Percentiles rank a stretch among this genome's conserved stretches.
Conservation (phyloP, 2,329 filamentous ascomycete genomes). For the Cryphonectria naterciae region DNA sequence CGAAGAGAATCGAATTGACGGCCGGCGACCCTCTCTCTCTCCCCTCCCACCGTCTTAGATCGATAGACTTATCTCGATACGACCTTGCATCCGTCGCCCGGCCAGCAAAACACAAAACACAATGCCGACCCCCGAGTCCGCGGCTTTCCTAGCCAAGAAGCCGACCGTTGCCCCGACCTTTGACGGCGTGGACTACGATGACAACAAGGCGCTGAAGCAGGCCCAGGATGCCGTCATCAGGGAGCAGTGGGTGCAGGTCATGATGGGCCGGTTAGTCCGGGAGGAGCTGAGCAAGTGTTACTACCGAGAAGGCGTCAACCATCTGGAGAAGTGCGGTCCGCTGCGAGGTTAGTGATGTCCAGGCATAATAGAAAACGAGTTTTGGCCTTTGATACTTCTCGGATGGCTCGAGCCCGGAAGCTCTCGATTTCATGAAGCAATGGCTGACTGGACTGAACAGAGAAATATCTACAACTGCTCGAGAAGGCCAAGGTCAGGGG, state of each 20-base stretch:
- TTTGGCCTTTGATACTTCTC: not conserved
- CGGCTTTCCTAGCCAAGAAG: slow-evolving; percentile 81
- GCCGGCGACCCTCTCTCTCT: not conserved
- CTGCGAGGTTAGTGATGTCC: slow-evolving; percentile 69
- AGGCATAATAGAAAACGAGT: slow-evolving; percentile 15
- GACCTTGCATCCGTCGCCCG: slow-evolving; percentile 1
- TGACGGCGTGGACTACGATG: slow-evolving; percentile 84
- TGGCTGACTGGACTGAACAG: slow-evolving; percentile 46
- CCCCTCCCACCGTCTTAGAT: not conserved
- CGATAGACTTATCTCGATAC: slow-evolving; percentile 10
- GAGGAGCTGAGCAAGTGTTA: slow-evolving; percentile 89
- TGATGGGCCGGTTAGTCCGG: slow-evolving; percentile 83
- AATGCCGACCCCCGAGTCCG: slow-evolving; percentile 86
- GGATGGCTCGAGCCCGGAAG: not conserved
- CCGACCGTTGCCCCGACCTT: slow-evolving; percentile 81
- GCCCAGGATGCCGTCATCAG: slow-evolving; percentile 82
- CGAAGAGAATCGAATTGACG: not conserved
- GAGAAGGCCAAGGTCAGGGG: slow-evolving; percentile 78
- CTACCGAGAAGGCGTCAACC: slow-evolving; percentile 81
- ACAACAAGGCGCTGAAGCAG: slow-evolving; percentile 78
- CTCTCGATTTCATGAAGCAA: not conserved
- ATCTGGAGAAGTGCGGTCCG: slow-evolving; percentile 83
- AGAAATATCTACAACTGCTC: slow-evolving; percentile 78
- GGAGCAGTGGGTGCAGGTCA: slow-evolving; percentile 87
- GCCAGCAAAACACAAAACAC: slow-evolving; percentile 30